These are phyloP conservation scores for Diaporthe eres DNA, from an alignment of 2,329 filamentous ascomycete genomes.

Conservation along the genomic window DNA sequence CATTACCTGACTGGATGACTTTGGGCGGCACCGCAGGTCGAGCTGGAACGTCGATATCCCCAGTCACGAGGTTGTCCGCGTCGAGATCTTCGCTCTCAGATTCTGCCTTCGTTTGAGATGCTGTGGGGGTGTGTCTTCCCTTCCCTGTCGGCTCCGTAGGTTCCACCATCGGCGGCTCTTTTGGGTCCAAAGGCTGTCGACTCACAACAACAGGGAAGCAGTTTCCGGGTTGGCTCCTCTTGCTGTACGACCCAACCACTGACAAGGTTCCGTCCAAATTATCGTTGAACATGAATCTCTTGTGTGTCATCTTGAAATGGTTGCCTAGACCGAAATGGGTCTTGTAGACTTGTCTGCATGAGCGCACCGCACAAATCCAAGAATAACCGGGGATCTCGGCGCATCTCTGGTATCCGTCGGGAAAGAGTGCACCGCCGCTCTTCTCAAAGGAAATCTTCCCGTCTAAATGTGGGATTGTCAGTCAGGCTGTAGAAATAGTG, in stretches of 20 bases:
- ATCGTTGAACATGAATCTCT: conserved; percentile 46
- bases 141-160: conserved; percentile 1
- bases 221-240: neutral
- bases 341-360: conserved; percentile 30
- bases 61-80: neutral
- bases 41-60: neutral
- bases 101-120: neutral
- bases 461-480: neutral
- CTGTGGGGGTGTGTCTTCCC: neutral
- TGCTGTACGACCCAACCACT: conserved; percentile 39
- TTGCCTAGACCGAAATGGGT: neutral
- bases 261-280: conserved; percentile 51
- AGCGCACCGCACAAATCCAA: conserved; percentile 38
- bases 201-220: conserved; percentile 46
- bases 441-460: neutral
- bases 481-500: neutral
- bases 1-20: neutral
- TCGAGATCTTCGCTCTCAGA: neutral
- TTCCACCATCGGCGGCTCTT: conserved; percentile 36
- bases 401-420: conserved; percentile 34
- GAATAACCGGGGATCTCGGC: conserved; percentile 1
- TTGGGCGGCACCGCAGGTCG: neutral
- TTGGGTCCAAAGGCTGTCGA: conserved; percentile 36
- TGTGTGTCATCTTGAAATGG: conserved; percentile 43
- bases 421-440: conserved; percentile 31